Evolutionary conservation across 768 basidiomycete species (phyloP), one percentile per base, ranked within the genome.

Genomic region (Cubamyces sp.): DNA sequence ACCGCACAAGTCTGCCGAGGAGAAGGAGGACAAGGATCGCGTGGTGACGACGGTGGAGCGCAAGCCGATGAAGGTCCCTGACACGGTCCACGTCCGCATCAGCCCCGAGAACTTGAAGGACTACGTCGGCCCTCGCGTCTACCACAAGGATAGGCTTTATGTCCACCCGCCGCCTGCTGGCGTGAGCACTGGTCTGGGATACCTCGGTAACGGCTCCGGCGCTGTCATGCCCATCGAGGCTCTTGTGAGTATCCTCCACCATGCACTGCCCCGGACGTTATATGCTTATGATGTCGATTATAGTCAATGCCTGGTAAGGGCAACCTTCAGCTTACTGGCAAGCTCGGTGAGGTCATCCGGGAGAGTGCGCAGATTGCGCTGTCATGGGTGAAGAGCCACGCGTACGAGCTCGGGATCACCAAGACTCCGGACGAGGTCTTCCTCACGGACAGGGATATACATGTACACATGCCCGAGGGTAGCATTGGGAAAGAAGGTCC

Each of bases 221-320:
- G 91, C 94, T 5, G 92, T 98, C 45, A 96, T 98, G 94, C 96
- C 96, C 19, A 87, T 99, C 28, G 97, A 99, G 77, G 94, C 91
- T 41, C 90, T 90, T 69, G 95, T 95, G 62, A 69, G 87, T 81
- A 18, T 7, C n/a, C 41, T 14, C n/a, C n/a, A n/a, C n/a, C n/a
- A n/a, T n/a, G 25, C 1, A 2, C 25, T 21, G 2, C 9, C 15
- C n/a, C 8, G 4, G 11, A 21, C 34, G 5, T 18, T 26, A 21
- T 11, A 9, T 4, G 49, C 55, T 62, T 49, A 56, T 54, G 23
- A 65, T 26, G 19, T 53, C 16, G 54, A n/a, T 49, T 4, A 18
- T 73, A 95, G 94, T 87, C 87, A 53, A 98, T 97, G 94, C 96
- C 96, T 25, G 97, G 97, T 2, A 96, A 96, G 73, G 96, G 96